phyloP scores from a whole-genome alignment of 352 stramenopile species.

The Pythium sukuiense region DNA sequence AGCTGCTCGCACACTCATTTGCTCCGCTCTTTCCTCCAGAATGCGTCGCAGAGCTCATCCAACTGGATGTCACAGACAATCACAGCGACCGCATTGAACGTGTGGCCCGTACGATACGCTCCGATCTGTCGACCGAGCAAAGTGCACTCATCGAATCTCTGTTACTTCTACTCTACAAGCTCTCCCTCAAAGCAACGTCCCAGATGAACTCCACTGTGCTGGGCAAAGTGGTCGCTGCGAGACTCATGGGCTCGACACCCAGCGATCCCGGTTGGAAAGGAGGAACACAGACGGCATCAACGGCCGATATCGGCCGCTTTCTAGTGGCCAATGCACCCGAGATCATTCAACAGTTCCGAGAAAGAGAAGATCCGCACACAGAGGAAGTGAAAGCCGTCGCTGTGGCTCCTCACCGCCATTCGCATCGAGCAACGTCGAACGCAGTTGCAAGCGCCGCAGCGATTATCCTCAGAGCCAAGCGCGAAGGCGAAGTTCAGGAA shows the following conservation, averaged over 20 bases:
- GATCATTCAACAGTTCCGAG: constrained; percentile 13
- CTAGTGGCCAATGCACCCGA: constrained; percentile 28
- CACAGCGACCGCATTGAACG: neutral
- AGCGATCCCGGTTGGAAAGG: neutral
- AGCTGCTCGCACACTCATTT: constrained; percentile 26
- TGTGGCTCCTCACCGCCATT: neutral
- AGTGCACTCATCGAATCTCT: constrained; percentile 32
- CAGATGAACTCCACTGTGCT: constrained; percentile 13
- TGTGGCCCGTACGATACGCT: constrained; percentile 3
- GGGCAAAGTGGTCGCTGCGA: constrained; percentile 20
- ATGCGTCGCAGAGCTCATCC: neutral
- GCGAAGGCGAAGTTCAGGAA: too few species aligned
- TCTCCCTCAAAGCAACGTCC: constrained; percentile 27
- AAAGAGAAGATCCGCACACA: neutral
- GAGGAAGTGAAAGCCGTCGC: neutral
- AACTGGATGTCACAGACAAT: neutral
- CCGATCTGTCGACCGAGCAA: constrained; percentile 19
- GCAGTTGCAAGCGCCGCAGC: constrained; percentile 1
- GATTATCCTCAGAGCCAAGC: neutral
- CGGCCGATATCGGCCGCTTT: constrained; percentile 20
- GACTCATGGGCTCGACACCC: constrained; percentile 10
- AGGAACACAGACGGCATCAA: neutral
- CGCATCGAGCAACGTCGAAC: neutral
- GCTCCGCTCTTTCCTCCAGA: constrained; percentile 26
- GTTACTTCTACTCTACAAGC: constrained; percentile 33